Evolutionary conservation across 805 yeast genomes (phyloP), one percentile per base, ranked within the genome.

Genomic region (Ogataea zsoltii): DNA sequence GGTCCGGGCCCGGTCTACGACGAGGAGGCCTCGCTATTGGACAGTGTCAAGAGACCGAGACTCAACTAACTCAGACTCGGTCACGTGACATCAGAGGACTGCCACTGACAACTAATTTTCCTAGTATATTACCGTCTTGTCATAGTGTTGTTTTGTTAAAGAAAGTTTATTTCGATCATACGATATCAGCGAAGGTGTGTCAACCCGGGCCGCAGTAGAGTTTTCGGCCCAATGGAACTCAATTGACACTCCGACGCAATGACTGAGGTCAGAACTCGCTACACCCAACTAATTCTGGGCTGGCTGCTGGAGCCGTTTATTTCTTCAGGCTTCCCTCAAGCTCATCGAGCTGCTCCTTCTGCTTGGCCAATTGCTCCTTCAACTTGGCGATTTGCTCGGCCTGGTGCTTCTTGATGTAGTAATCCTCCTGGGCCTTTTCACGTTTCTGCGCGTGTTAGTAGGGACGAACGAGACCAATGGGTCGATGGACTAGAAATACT

Each of bases 371-470:
- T 62, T 85, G 79, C 66, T 85, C 89, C 67, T 75, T 85, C 67
- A 90, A 79, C 40, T 78, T 77, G 62, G 79, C 82, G 66, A 90
- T 75, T 75, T 85, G 89, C 69, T 89, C 96, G 65, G 84, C 85
- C 75, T 92, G 96, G 65, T 86, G 96, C 72, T 88, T 83, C 71
- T 81, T 88, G 69, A 90, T 75, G 74, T 82, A 91, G 60, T 74
- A 76, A 66, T 85, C 89, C 75, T 92, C 99, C 65, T 83, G 83
- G 53, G 96, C 96, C 71, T 80, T 85, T 77, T 94, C 99, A 68
- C 96, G 90, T 67, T 90, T 88, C 77, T 77, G 19, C 29, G 39
- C 7, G 17, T 38, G 30, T 36, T 36, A 36, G 39, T 33, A 33
- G 6, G 28, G n/a, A n/a, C n/a, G n/a, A n/a, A n/a, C n/a, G n/a